Percentiles rank a stretch among this genome's conserved stretches.
Evolutionary conservation across 148 eudicot genomes (phyloP).

Genomic region (Chenopodium quinoa): DNA sequence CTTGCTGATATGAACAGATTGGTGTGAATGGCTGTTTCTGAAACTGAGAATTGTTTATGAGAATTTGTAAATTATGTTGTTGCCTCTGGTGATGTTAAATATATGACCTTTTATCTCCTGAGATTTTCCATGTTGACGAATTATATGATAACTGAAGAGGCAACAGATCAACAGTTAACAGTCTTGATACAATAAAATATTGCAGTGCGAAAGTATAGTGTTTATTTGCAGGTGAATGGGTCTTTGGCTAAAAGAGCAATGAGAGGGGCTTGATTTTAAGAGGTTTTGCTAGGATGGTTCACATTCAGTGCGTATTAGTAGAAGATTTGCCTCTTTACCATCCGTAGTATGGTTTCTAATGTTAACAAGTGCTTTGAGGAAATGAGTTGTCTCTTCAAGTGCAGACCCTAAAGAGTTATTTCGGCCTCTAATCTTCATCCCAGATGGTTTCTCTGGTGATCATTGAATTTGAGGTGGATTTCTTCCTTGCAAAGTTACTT

Average conservation of each 20-base stretch:
- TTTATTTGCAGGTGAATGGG: slow-evolving; percentile 46
- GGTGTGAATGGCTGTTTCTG: neutral
- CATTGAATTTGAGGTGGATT: too few species aligned
- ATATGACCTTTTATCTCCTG: slow-evolving; percentile 40
- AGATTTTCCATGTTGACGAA: slow-evolving; percentile 26
- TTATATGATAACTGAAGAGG: slow-evolving; percentile 29
- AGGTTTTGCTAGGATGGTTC: slow-evolving; percentile 25
- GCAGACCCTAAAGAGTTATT: too few species aligned
- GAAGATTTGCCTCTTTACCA: too few species aligned
- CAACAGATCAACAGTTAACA: neutral
- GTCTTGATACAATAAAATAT: neutral
- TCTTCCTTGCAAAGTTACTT: too few species aligned
- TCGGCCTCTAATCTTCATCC: too few species aligned
- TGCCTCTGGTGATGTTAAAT: slow-evolving; percentile 37
- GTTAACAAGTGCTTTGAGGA: too few species aligned
- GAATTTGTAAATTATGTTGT: neutral
- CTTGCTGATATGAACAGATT: too few species aligned
- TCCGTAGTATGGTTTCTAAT: neutral
- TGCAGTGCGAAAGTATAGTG: neutral
- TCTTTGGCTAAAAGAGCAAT: slow-evolving; percentile 53
- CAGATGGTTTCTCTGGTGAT: too few species aligned
- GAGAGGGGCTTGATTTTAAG: slow-evolving; percentile 37
- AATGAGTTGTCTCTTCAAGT: too few species aligned
- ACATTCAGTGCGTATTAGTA: slow-evolving; percentile 22
- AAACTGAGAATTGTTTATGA: too few species aligned